Conservation (phyloP, 2,329 filamentous ascomycete genomes). For the Colletotrichum sp. region DNA sequence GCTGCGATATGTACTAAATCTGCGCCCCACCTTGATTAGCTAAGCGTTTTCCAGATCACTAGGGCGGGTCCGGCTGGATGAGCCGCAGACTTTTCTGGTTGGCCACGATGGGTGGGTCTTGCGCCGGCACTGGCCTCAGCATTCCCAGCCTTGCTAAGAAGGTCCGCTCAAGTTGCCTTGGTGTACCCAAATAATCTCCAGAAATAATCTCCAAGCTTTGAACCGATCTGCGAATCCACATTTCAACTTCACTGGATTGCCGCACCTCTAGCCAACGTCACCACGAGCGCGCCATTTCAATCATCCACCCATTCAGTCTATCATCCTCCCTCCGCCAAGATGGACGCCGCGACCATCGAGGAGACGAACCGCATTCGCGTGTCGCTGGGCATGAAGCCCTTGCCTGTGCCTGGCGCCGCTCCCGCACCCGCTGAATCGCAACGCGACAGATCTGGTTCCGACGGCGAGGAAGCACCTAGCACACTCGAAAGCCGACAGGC, state of each 20-base stretch:
- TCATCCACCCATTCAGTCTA: not conserved
- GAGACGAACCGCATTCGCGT: conserved; percentile 92
- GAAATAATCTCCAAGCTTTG: not conserved
- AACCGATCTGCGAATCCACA: not conserved
- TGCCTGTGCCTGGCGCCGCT: conserved; percentile 78
- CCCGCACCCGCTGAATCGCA: conserved; percentile 38
- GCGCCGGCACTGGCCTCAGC: not conserved
- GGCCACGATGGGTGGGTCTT: conserved; percentile 11
- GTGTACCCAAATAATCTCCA: not conserved
- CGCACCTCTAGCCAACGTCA: not conserved
- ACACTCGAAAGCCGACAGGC: conserved; percentile 84
- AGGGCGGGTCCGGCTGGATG: not conserved
- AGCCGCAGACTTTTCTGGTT: conserved; percentile 12
- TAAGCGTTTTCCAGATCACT: not conserved
- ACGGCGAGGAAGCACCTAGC: conserved; percentile 75
- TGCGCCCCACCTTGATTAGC: conserved; percentile 12
- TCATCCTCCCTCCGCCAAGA: conserved; percentile 31
- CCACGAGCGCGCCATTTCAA: not conserved
- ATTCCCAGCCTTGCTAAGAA: not conserved
- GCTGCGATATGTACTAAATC: conserved; percentile 19
- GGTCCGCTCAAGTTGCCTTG: not conserved
- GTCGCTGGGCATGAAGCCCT: conserved; percentile 86
- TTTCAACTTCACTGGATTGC: not conserved
- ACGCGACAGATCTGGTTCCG: conserved; percentile 46
- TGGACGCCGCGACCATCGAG: conserved; percentile 80